Conservation (phyloP, 1,284 basidiomycete species). For the Ustilago esculenta region DNA sequence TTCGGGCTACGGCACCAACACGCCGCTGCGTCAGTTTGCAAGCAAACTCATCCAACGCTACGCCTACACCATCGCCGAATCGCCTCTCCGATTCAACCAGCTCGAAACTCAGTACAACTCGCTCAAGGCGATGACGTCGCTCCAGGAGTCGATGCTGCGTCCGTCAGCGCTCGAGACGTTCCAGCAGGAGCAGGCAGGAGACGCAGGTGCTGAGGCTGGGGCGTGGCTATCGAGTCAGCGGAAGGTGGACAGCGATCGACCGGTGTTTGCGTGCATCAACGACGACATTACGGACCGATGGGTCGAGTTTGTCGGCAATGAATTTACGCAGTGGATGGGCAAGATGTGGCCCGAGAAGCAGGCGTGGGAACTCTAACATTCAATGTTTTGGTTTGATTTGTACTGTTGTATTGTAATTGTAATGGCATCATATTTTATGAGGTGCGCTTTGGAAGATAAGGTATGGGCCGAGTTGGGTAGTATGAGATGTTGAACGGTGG, state of each 20-base stretch:
- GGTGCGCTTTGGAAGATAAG: no score
- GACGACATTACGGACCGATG: slow-evolving; percentile 38
- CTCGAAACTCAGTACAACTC: slow-evolving; percentile 30
- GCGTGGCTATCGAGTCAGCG: slow-evolving; percentile 19
- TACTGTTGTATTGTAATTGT: no score
- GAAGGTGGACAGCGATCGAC: slow-evolving; percentile 5
- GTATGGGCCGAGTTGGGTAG: no score
- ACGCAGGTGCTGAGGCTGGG: not conserved
- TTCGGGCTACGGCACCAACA: slow-evolving; percentile 20
- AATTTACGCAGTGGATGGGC: slow-evolving; percentile 21
- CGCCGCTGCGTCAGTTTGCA: slow-evolving; percentile 20
- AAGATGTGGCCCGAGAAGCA: slow-evolving; percentile 26
- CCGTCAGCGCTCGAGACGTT: slow-evolving; percentile 12
- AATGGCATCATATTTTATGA: no score
- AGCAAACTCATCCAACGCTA: slow-evolving; percentile 41
- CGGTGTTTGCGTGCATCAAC: slow-evolving; percentile 39
- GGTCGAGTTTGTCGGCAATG: slow-evolving; percentile 12
- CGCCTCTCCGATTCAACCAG: slow-evolving; percentile 31
- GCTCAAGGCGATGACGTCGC: not conserved
- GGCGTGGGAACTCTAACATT: slow-evolving; percentile 25
- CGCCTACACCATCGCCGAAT: slow-evolving; percentile 39
- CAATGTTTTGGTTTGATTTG: no score
- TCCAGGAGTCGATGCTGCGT: not conserved
- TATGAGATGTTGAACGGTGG: no score
- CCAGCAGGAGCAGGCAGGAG: not conserved